These are phyloP conservation scores for Elongisporangium senticosum DNA, from an alignment of 352 stramenopile genomes.

Conservation along the genomic window DNA sequence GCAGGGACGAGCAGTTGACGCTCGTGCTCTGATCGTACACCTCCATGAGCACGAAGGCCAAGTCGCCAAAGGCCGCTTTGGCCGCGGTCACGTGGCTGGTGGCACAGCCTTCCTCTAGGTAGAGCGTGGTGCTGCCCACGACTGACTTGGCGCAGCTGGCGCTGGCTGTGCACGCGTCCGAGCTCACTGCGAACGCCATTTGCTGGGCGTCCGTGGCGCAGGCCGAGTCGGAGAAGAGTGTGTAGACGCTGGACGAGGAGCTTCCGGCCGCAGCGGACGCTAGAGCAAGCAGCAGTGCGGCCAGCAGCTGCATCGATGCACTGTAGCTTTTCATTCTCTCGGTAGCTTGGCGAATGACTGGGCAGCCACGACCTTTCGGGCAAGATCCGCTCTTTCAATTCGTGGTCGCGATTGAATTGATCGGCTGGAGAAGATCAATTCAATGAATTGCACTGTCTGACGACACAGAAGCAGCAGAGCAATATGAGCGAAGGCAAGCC, in stretches of 20 bases:
- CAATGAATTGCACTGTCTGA: neutral
- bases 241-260: neutral
- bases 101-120: neutral
- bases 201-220: neutral
- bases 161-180: neutral
- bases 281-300: neutral
- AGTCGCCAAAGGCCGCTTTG: constrained; percentile 11
- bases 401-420: neutral
- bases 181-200: neutral
- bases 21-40: constrained; percentile 19
- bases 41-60: constrained; percentile 26
- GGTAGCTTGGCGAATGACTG: neutral
- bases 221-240: neutral
- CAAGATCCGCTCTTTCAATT: neutral
- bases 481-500: neutral
- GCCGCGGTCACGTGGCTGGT: constrained; percentile 7
- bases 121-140: neutral
- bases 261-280: neutral
- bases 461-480: neutral
- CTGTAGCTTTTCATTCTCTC: neutral
- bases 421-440: neutral
- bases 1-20: constrained; percentile 16
- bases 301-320: neutral
- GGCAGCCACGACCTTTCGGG: neutral
- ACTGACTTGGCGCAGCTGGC: neutral